These are phyloP conservation scores for Mesembryanthemum crystallinum DNA, from an alignment of 148 eudicot genomes.

Conservation along the genomic window DNA sequence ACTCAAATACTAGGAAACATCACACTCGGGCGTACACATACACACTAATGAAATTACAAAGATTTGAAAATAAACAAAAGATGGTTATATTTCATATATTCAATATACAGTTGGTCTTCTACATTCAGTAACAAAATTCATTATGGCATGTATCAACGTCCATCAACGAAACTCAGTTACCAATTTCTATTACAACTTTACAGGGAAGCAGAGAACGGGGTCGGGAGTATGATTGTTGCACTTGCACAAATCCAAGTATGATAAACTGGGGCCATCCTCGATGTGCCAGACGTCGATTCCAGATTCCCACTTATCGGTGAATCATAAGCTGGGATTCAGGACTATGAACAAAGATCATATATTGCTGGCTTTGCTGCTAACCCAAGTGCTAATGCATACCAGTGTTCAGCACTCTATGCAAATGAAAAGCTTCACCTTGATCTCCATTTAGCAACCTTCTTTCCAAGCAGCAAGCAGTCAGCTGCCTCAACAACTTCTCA, in stretches of 20 bases:
- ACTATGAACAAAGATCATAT: background rate
- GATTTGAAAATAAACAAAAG: background rate
- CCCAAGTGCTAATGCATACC: constrained; percentile 25
- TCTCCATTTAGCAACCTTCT: constrained; percentile 70
- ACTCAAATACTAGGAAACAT: no score
- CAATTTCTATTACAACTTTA: constrained; percentile 26
- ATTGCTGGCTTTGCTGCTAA: background rate
- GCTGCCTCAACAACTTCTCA: constrained; percentile 76
- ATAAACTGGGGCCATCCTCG: background rate
- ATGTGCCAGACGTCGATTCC: constrained; percentile 4
- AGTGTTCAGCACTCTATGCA: constrained; percentile 48
- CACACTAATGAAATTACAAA: background rate
- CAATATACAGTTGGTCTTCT: constrained; percentile 14
- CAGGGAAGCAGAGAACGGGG: constrained; percentile 14
- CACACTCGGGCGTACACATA: no score
- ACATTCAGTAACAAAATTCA: constrained; percentile 4
- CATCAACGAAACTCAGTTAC: constrained; percentile 6
- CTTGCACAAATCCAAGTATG: background rate
- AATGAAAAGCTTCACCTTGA: constrained; percentile 85
- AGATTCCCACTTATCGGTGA: background rate
- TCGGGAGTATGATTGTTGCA: background rate
- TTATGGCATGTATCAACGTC: background rate
- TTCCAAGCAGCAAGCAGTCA: constrained; percentile 75
- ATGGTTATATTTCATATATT: background rate
- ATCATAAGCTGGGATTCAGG: background rate